Evolutionary conservation across 805 yeast genomes (phyloP), one percentile per base, ranked within the genome.

Genomic region (Candida sakaeoensis): DNA sequence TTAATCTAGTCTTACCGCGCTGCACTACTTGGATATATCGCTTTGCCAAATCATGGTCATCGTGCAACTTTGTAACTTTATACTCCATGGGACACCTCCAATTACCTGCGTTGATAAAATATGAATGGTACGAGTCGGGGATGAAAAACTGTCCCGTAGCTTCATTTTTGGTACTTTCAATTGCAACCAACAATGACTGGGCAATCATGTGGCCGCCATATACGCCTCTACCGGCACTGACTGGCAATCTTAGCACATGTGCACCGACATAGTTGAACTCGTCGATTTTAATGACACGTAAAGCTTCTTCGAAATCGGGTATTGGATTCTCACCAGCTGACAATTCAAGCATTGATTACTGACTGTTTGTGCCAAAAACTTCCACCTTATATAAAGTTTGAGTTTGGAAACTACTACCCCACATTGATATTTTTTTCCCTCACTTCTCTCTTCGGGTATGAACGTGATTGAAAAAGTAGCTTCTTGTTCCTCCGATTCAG

Each of bases 151-250:
- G 39, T 10, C 33, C 25, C 4, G 42, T 42, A 2, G 9, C 14
- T 17, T 44, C 42, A 25, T 47, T 47, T 8, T 55, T 63, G 1
- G 70, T 60, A 6, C 79, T 72, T 36, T 70, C 65, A 24, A 80
- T 61, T 2, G 83, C 80, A 5, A 85, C 86, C 43, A 74, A 55
- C 3, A 82, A 57, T 2, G 87, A 65, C 49, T 82, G 89, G 0
- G 85, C 85, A 13, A 80, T 77, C 31, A 78, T 61, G 14, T 80
- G 77, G 8, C 90, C 89, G 2, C 89, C 89, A 60, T 81, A 82
- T 0, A 82, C 76, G 2, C 86, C 87, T 32, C 82, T 61, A 2
- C 85, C 82, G 0, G 77, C 73, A 3, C 47, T 39, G 8, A 65
- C 38, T 0, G 73, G 73, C 4, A 62, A 50, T 28, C 57, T 43